These are phyloP conservation scores for Solanum hybrid DNA, from an alignment of 305 asterid species.

Conservation along the genomic window DNA sequence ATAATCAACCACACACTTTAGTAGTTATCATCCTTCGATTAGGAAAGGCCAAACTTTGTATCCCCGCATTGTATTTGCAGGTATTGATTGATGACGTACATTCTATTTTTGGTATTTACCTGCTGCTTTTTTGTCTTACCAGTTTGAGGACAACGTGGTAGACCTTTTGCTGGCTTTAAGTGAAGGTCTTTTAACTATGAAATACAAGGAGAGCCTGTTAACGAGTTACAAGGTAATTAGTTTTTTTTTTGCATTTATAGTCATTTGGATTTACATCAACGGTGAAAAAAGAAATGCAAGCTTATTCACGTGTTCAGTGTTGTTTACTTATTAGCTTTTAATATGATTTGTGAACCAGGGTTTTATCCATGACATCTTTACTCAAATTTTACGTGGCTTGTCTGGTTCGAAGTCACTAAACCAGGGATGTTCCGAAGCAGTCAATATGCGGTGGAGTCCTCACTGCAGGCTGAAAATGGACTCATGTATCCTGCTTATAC, in stretches of 20 bases:
- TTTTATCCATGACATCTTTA: conserved; percentile 66
- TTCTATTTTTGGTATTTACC: not conserved
- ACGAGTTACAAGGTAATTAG: conserved; percentile 49
- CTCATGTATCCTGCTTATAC: conserved; percentile 93
- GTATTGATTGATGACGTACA: conserved; percentile 26
- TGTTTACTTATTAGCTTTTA: conserved; percentile 4
- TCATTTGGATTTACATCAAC: not conserved
- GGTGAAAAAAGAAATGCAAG: not conserved
- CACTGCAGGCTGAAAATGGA: conserved; percentile 98
- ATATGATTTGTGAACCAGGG: conserved; percentile 43
- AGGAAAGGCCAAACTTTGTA: conserved; percentile 95
- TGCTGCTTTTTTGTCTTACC: conserved; percentile 2
- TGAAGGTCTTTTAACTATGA: conserved; percentile 54
- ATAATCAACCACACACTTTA: conserved; percentile 84
- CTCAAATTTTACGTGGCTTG: conserved; percentile 67
- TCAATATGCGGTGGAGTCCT: conserved; percentile 89
- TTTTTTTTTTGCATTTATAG: not conserved
- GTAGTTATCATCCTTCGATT: conserved; percentile 87
- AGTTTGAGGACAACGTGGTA: conserved; percentile 81
- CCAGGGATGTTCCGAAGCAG: conserved; percentile 88
- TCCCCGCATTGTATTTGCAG: conserved; percentile 93
- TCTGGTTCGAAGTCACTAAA: conserved; percentile 84
- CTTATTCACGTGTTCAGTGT: not conserved
- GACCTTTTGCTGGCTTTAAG: conserved; percentile 58
- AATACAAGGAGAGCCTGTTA: conserved; percentile 69